Conservation (phyloP, 176 grass and related monocot genomes). For the Lolium rigidum region DNA sequence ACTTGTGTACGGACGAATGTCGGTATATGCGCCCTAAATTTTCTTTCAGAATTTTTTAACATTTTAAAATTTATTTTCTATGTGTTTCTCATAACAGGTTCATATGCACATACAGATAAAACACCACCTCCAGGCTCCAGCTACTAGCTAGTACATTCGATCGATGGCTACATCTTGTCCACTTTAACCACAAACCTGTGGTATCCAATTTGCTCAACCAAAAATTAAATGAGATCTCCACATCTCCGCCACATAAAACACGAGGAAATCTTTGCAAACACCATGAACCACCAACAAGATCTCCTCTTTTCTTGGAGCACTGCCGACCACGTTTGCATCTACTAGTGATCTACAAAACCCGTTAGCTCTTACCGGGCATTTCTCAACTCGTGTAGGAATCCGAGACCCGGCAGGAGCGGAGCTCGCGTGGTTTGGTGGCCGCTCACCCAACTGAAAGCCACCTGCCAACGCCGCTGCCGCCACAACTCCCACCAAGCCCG, state of each 20-base stretch:
- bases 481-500: slow-evolving; percentile 17
- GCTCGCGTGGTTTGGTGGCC: slow-evolving; percentile 12
- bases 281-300: not conserved
- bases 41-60: too few relatives aligned
- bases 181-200: not conserved
- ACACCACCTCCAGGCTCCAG: too few relatives aligned
- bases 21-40: too few relatives aligned
- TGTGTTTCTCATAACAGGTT: too few relatives aligned
- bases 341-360: not conserved
- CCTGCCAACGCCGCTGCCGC: slow-evolving; percentile 4
- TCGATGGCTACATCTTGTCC: not conserved
- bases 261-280: not conserved
- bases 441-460: slow-evolving; percentile 28
- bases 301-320: not conserved
- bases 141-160: too few relatives aligned
- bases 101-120: too few relatives aligned
- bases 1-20: too few relatives aligned
- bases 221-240: not conserved
- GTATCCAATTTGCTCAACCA: not conserved
- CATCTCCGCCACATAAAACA: not conserved
- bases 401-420: not conserved
- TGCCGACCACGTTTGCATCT: not conserved
- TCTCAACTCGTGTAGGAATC: not conserved
- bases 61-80: too few relatives aligned
- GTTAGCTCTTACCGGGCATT: not conserved